A percentile compares a stretch with the other conserved stretches of the same genome.
Evolutionary conservation across 2,329 filamentous ascomycete genomes (phyloP).

Genomic region (Clarireedia paspali): DNA sequence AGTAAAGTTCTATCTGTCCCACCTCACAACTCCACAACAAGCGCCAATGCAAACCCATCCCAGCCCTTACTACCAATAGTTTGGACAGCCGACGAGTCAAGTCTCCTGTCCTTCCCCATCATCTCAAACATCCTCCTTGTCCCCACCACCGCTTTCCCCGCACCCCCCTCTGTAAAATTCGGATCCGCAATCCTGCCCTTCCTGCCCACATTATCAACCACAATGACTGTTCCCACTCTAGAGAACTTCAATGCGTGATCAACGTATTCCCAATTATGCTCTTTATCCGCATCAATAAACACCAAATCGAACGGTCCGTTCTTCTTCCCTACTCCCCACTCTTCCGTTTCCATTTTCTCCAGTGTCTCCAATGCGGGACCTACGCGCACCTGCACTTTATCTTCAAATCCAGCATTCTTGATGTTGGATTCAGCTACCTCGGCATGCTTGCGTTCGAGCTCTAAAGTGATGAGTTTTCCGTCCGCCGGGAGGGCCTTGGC

Average conservation of each 20-base stretch:
- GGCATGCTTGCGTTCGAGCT: conserved; percentile 37
- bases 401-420: conserved; percentile 32
- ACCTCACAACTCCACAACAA: no score
- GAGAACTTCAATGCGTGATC: conserved; percentile 34
- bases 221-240: conserved; percentile 39
- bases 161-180: conserved; percentile 3
- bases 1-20: no score
- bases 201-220: conserved; percentile 46
- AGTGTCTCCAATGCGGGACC: conserved; percentile 38
- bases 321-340: conserved; percentile 27
- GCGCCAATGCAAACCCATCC: background rate
- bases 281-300: conserved; percentile 46
- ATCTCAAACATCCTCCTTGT: background rate
- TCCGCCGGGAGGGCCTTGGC: conserved; percentile 13
- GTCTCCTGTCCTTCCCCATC: conserved; percentile 2
- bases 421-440: conserved; percentile 33
- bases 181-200: conserved; percentile 37
- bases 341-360: background rate
- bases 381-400: conserved; percentile 37
- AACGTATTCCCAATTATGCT: conserved; percentile 40
- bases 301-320: conserved; percentile 37
- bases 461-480: conserved; percentile 31
- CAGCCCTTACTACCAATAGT: conserved; percentile 2
- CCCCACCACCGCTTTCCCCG: conserved; percentile 21
- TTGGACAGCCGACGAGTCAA: conserved; percentile 2